Percentiles rank a stretch among this genome's conserved stretches.
Conservation (phyloP, 139 green algal genomes). For the Chlorella sp. region DNA sequence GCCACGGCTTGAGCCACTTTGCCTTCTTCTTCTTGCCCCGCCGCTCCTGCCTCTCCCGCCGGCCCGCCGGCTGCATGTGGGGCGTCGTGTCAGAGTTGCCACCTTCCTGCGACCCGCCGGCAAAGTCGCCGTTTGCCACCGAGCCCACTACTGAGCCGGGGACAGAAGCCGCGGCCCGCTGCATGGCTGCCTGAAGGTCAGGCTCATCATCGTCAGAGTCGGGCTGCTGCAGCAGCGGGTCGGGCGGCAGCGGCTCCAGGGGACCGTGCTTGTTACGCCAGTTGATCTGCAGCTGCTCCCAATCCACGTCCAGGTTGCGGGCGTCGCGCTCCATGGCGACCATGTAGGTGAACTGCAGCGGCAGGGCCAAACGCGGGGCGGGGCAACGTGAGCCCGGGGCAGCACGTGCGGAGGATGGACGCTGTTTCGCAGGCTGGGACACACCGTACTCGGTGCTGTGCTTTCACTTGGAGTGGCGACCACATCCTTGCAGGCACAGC, state of each 20-base stretch:
- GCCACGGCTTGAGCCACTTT: not conserved
- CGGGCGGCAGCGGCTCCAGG: too few species aligned
- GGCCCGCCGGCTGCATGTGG: too few species aligned
- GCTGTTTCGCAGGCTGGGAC: too few species aligned
- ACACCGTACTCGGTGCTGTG: too few species aligned
- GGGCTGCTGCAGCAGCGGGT: not conserved
- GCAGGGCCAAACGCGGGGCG: not conserved
- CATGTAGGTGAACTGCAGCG: not conserved
- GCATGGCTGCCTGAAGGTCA: too few species aligned
- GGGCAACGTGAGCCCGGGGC: not conserved
- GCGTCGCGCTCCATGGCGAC: not conserved
- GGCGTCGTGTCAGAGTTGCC: not conserved
- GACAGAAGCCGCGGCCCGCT: too few species aligned
- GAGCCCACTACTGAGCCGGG: not conserved
- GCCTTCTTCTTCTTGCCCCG: not conserved
- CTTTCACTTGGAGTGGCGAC: not conserved
- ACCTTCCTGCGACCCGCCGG: too few species aligned
- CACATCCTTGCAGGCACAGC: not conserved
- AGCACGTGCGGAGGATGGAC: not conserved
- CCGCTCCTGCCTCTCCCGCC: too few species aligned
- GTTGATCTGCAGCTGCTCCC: not conserved
- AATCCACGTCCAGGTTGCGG: not conserved
- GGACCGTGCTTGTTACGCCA: not conserved
- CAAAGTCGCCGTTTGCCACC: too few species aligned
- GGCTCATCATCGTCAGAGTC: too few species aligned